Conservation (phyloP, 371 early-diverging fungal species). For the Mucor sp. region DNA sequence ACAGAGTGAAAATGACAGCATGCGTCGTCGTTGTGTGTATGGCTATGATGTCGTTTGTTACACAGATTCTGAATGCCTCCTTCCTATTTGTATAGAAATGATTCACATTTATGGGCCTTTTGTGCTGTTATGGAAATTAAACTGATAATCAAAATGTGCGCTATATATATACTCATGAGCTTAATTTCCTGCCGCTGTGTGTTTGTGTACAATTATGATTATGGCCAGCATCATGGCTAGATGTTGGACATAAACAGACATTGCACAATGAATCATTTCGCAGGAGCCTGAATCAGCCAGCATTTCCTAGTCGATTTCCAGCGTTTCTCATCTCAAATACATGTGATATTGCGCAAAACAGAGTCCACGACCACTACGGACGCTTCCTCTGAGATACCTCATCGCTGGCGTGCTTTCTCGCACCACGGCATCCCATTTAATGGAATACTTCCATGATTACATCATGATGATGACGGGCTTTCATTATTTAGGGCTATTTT, state of each 20-base stretch:
- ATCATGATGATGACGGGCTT: neutral
- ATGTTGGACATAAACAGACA: neutral
- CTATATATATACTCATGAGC: neutral
- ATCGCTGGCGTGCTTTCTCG: too few relatives aligned
- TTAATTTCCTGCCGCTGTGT: neutral
- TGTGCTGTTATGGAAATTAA: neutral
- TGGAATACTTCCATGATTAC: neutral
- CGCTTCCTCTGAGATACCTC: too few relatives aligned
- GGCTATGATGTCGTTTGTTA: neutral
- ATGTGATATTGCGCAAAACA: neutral
- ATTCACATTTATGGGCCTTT: neutral
- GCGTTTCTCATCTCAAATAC: neutral
- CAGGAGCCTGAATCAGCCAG: neutral
- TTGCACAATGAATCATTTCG: neutral
- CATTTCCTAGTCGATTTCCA: neutral
- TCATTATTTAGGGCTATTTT: neutral
- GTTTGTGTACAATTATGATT: neutral
- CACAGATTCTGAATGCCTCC: neutral
- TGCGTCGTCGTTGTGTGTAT: neutral
- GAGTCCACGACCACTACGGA: neutral
- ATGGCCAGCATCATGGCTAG: neutral
- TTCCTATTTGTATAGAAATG: neutral
- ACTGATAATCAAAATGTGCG: neutral
- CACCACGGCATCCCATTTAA: neutral
- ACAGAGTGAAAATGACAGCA: neutral